Base-by-base conservation (phyloP, 192 early-diverging fungal species). In the Polychytrium aggregatum region DNA sequence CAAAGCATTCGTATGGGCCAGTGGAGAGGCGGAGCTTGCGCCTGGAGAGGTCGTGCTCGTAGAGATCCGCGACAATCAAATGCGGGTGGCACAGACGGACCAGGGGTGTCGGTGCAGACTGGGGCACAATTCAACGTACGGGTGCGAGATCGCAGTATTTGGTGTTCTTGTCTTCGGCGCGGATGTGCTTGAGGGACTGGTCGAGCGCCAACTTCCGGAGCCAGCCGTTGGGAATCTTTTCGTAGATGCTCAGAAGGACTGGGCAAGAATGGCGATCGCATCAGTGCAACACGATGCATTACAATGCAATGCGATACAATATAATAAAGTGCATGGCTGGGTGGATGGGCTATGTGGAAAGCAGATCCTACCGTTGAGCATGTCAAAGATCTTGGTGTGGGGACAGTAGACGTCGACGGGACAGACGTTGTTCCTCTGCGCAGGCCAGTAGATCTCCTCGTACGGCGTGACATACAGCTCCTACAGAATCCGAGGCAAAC, bases 401-500 rank as follows among this genome's bases (percentile, higher is more conserved):
- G 89, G 90, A 46, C 79, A 80, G 52, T 88, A 96, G 41, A 87
- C 60, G 59, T 98, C 96, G 0, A 68, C 83, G 8, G 63, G 60
- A 42, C 81, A 66, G 31, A 96, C 78, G 59, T 94, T 90, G 71
- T 89, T 79, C 27, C 87, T 67, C 57, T 87, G 83, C 5, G 55
- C 53, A 16, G 50, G 28, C 96, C 96, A 98, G 53, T 81, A 48
- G 46, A 98, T 95, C 39, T 60, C 51, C 10, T 87, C 79, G 55
- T 96, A 98, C 1, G 85, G 83, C 62, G 86, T 72, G 21, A 77
- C 70, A 54, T 92, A 98, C 18, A 98, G 63, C 69, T 98, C 96
- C 50, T 64, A 21, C n/a, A n/a, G n/a, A n/a, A n/a, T n/a, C n/a
- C n/a, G n/a, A n/a, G n/a, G n/a, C n/a, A n/a, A n/a, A n/a, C n/a